phyloP scores from a whole-genome alignment of 1,139 yeast genomes.

The Taphrina pruni region DNA sequence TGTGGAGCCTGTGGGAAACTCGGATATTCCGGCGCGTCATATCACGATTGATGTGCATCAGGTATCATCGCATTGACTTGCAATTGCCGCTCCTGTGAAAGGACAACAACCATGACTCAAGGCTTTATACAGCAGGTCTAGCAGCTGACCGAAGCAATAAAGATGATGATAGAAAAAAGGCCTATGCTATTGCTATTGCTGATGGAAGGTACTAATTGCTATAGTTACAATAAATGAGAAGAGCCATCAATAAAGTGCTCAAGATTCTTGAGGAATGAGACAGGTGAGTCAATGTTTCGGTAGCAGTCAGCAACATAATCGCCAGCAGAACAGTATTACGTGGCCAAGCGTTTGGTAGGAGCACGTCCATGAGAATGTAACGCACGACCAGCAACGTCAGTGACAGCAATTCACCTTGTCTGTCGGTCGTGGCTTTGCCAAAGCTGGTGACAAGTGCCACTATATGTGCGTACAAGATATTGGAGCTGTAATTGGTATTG shows the following conservation, averaged over 20 bases:
- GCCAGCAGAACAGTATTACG: background rate
- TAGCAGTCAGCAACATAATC: background rate
- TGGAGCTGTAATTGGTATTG: background rate
- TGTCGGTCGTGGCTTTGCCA: background rate
- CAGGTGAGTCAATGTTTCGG: background rate
- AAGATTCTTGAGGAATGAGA: background rate
- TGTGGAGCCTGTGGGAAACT: background rate
- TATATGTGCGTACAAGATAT: background rate
- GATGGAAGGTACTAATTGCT: background rate
- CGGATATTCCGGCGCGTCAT: background rate
- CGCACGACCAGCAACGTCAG: constrained; percentile 1
- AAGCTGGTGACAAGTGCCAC: background rate
- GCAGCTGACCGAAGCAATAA: background rate
- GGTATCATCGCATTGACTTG: too few relatives aligned
- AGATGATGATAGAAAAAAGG: background rate
- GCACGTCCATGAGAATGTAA: background rate
- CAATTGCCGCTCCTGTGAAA: too few relatives aligned
- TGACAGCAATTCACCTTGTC: constrained; percentile 1
- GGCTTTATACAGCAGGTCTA: too few relatives aligned
- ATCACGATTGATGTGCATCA: too few relatives aligned
- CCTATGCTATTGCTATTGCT: background rate
- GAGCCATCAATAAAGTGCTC: background rate
- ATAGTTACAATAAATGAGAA: background rate
- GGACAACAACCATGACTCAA: too few relatives aligned
- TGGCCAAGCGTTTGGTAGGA: background rate